Evolutionary conservation across 2,329 filamentous ascomycete genomes (phyloP), one percentile per base, ranked within the genome.

Genomic region (Cladophialophora chaetospira): DNA sequence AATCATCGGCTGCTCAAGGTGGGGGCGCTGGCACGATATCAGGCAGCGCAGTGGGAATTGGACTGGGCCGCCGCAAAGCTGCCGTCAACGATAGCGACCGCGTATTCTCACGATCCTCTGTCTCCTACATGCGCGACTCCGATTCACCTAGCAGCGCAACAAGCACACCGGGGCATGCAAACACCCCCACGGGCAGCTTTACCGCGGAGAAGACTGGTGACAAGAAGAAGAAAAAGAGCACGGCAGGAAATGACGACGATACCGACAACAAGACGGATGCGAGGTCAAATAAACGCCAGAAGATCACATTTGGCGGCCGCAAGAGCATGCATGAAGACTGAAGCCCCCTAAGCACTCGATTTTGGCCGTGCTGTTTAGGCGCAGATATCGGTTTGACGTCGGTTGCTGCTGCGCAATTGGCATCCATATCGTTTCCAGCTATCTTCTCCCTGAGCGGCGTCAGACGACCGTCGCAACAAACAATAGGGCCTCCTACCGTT

Each of bases 1-100:
- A 99, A 74, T 92, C 90, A 53, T 82, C 82, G 15, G 82, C 83
- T 6, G 83, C 84, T 9, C 49, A 58, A 8, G 50, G 52, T 9
- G 57, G 62, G 52, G 55, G 55, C 71, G 88, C 68, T 82, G 86
- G 67, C 83, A 67, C 65, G 26, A 62, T 67, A 23, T 64, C 61
- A 42, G 65, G 63, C 8, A 62, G 63, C 26, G 70, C 72, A 31
- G 62, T 73, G 3, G 65, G 68, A 0, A 65, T 66, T 21, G 66
- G 64, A 4, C 52, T 66, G 15, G 68, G 69, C 5, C 69, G 77
- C 35, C 70, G 76, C 29, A 79, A 78, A 59, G 72, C 72, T 4
- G 69, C 71, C 29, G 73, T 79, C 2, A 72, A 71, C 40, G 77
- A 79, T 49, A 58, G 67, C 9, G 77, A 79, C 65, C 69, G 77